A percentile compares a stretch with the other conserved stretches of the same genome.
phyloP scores from a whole-genome alignment of 2,329 filamentous ascomycete genomes.

The Cylindrodendrum hubeiense region DNA sequence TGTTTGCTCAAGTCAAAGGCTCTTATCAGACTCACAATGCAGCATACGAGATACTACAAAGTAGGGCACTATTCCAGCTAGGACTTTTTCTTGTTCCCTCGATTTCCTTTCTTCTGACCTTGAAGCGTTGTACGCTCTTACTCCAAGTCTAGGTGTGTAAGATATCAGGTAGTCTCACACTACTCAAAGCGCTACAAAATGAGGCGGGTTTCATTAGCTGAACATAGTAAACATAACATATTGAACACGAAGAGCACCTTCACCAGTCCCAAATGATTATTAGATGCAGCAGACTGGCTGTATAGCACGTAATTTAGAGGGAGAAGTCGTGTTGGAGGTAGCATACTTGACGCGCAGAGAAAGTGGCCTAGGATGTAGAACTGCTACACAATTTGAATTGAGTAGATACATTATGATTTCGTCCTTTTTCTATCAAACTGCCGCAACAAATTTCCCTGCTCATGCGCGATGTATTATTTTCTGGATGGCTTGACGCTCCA shows the following conservation, averaged over 20 bases:
- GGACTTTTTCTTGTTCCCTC: neutral
- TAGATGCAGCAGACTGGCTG: neutral
- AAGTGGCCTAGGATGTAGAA: neutral
- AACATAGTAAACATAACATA: neutral
- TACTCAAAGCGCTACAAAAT: neutral
- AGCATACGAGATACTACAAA: neutral
- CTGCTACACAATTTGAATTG: neutral
- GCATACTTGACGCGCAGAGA: neutral
- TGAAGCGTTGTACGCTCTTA: too few species aligned
- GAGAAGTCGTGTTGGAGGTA: neutral
- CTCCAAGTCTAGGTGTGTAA: too few species aligned
- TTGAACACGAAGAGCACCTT: neutral
- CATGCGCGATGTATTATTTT: slow-evolving; percentile 70
- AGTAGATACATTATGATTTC: neutral
- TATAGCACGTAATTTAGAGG: neutral
- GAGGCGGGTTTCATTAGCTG: neutral
- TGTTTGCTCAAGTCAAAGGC: neutral
- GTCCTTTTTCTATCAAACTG: neutral
- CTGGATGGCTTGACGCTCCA: slow-evolving; percentile 63
- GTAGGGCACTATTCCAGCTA: neutral
- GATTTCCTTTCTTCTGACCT: too few species aligned
- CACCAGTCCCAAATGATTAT: neutral
- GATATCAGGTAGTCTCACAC: too few species aligned
- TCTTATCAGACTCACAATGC: neutral
- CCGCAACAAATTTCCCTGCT: slow-evolving; percentile 60